phyloP scores from a whole-genome alignment of 352 stramenopile species.

The Phytophthora pluvialis region DNA sequence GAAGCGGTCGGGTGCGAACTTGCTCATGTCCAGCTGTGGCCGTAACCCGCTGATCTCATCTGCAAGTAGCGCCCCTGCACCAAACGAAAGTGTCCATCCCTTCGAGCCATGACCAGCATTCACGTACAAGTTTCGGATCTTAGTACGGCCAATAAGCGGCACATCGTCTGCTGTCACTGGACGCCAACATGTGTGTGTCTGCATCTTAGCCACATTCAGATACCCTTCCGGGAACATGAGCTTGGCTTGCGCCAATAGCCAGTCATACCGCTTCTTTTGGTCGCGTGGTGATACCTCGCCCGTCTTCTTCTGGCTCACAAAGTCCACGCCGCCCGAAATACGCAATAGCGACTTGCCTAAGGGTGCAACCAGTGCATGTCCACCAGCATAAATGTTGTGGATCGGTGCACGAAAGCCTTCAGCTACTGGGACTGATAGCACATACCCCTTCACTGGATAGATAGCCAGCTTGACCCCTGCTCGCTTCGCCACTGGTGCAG shows the following conservation, averaged over 20 bases:
- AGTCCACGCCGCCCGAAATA: constrained; percentile 85
- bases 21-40: constrained; percentile 83
- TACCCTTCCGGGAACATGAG: constrained; percentile 85
- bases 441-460: constrained; percentile 87
- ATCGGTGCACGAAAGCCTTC: constrained; percentile 64
- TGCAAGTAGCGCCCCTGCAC: constrained; percentile 72
- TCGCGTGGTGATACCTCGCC: constrained; percentile 70
- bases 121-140: constrained; percentile 84
- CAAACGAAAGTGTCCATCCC: constrained; percentile 87
- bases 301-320: constrained; percentile 58
- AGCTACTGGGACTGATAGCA: constrained; percentile 83
- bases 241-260: constrained; percentile 77
- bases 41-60: constrained; percentile 82
- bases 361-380: constrained; percentile 77
- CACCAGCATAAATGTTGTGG: constrained; percentile 87
- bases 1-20: constrained; percentile 84
- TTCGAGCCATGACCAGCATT: constrained; percentile 89
- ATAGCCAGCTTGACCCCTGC: constrained; percentile 81
- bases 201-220: constrained; percentile 79
- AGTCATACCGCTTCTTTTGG: constrained; percentile 81
- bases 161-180: constrained; percentile 87
- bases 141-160: constrained; percentile 80
- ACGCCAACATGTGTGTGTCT: constrained; percentile 82
- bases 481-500: constrained; percentile 63
- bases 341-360: constrained; percentile 68